Base-by-base conservation (phyloP, 345 rosid species). In the Euphorbia tirucalli region DNA sequence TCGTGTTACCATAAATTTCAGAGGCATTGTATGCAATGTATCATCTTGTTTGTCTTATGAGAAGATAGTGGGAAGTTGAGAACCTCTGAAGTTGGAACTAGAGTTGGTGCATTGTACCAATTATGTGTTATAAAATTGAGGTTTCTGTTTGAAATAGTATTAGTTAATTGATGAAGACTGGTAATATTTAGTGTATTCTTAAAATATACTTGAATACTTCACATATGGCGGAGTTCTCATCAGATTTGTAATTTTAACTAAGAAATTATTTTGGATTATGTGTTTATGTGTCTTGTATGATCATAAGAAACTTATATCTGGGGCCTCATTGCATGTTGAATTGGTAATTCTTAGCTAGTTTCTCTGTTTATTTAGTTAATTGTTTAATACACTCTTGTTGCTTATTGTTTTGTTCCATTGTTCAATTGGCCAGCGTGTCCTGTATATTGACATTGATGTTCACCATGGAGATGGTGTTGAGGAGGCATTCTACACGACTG, bases 391-490 rank as follows among this genome's bases (percentile, higher is more conserved):
- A 13, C 13, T 61, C 61, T 50, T 24, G 43, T 69, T 68, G 41
- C 44, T 66, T 56, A 62, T 62, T 73, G 11, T 27, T 78, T 65
- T 21, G 11, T 52, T 9, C 21, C 7, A 3, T 70, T 55, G 83
- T 78, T 59, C 11, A 46, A 28, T 71, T 81, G 70, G 55, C 81
- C 91, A 95, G 98, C 88, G 97, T 61, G 98, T 95, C 61, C 80
- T 95, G 15, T 95, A 95, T 71, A 87, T 95, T 21, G 98, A 95
- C 74, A 95, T 95, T 35, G 99, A 95, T 83, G 98, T 95, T 3
- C 99, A 95, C 77, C 99, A 95, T 59, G 99, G 99, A 48, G 99
- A 95, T 68, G 99, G 99, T 37, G 99, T 95, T 16, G 99, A 95
- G 75, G 99, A 95, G 79, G 99, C 99, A 56, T 95, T 95, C 79